phyloP scores from a whole-genome alignment of 1,284 basidiomycete species.

The Ceratobasidium sp. region DNA sequence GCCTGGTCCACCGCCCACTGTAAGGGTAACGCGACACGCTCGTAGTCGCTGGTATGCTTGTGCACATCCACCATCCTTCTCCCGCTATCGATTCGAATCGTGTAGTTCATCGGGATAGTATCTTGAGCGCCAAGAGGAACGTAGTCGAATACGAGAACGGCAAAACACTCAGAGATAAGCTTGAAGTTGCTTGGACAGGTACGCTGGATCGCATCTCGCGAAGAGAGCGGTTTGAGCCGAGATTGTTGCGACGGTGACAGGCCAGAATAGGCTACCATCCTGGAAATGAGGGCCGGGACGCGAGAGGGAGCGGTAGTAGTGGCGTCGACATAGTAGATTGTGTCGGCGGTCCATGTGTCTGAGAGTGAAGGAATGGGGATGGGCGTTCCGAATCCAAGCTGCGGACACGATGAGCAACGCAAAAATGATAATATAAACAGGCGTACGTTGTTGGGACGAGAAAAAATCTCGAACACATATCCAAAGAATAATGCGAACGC shows the following conservation, averaged over 20 bases:
- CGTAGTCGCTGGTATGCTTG: slow-evolving; percentile 73
- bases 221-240: slow-evolving; percentile 62
- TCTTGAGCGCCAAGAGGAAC: slow-evolving; percentile 60
- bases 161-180: slow-evolving; percentile 74
- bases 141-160: slow-evolving; percentile 71
- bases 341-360: slow-evolving; percentile 63
- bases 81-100: slow-evolving; percentile 73
- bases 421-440: slow-evolving; percentile 15
- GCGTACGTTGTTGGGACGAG: slow-evolving; percentile 66
- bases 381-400: slow-evolving; percentile 73
- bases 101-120: slow-evolving; percentile 68
- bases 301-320: slow-evolving; percentile 65
- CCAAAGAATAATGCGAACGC: slow-evolving; percentile 41
- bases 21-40: slow-evolving; percentile 73
- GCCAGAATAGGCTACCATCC: slow-evolving; percentile 58
- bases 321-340: slow-evolving; percentile 72
- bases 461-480: slow-evolving; percentile 65
- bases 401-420: slow-evolving; percentile 5
- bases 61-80: slow-evolving; percentile 71
- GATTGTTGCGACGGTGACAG: slow-evolving; percentile 61
- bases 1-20: slow-evolving; percentile 83
- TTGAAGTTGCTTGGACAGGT: slow-evolving; percentile 81
- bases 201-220: slow-evolving; percentile 62
- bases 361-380: slow-evolving; percentile 63
- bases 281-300: slow-evolving; percentile 67